These are phyloP conservation scores for Magnusiomyces fungicola DNA, from an alignment of 1,139 yeast genomes.

Conservation along the genomic window DNA sequence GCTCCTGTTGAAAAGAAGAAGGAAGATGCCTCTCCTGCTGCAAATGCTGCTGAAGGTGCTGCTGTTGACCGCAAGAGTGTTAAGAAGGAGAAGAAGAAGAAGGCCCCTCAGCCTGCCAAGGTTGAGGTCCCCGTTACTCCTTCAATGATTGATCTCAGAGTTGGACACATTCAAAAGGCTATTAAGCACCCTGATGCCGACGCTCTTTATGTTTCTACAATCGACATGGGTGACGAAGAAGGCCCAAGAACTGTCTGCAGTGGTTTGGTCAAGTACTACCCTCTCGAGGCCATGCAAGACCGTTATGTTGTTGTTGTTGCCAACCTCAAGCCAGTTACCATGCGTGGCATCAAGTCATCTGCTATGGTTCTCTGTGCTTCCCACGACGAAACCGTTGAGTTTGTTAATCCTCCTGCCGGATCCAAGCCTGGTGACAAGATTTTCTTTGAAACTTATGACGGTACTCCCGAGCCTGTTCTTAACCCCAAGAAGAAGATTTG, in stretches of 20 bases:
- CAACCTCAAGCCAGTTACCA: constrained; percentile 81
- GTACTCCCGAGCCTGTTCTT: constrained; percentile 77
- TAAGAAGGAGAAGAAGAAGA: constrained; percentile 44
- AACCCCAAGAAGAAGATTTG: constrained; percentile 98
- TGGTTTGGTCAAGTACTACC: constrained; percentile 74
- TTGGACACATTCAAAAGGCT: constrained; percentile 95
- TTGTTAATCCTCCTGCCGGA: constrained; percentile 93
- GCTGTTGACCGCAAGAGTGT: constrained; percentile 31
- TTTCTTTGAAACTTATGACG: constrained; percentile 83
- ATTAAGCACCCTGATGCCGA: constrained; percentile 98
- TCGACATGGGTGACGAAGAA: constrained; percentile 91
- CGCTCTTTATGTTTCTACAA: constrained; percentile 89
- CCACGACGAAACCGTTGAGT: constrained; percentile 58
- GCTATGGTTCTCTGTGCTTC: constrained; percentile 98
- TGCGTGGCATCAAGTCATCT: constrained; percentile 90
- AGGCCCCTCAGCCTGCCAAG: constrained; percentile 38
- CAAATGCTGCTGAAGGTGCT: constrained; percentile 23
- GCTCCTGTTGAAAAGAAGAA: constrained; percentile 7
- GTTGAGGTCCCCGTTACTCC: constrained; percentile 66
- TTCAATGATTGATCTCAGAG: constrained; percentile 83
- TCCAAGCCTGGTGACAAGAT: constrained; percentile 94
- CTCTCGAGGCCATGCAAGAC: constrained; percentile 76
- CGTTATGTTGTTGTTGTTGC: constrained; percentile 78
- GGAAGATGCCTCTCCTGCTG: constrained; percentile 13
- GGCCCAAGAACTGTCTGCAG: constrained; percentile 98